Conservation (phyloP, 352 stramenopile genomes). For the Stramenopiles sp. region DNA sequence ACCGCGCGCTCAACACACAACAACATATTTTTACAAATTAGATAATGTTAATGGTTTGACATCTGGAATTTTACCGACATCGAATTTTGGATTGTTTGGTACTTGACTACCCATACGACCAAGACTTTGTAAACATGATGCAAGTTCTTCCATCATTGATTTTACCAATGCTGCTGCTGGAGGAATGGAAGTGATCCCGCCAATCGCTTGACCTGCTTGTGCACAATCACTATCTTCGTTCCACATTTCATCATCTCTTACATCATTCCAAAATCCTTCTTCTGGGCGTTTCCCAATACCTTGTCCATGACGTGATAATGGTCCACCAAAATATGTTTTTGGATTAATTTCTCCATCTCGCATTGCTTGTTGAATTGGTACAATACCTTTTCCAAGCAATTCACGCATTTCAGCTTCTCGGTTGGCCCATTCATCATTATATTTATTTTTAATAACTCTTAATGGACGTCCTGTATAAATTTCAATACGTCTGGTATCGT, state of each 20-base stretch:
- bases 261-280: not conserved
- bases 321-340: not conserved
- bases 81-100: not conserved
- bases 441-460: not conserved
- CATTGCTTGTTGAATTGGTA: not conserved
- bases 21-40: not conserved
- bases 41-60: not conserved
- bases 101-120: not conserved
- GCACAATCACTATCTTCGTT: not conserved
- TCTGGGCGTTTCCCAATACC: not conserved
- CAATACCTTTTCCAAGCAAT: not conserved
- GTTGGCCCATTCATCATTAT: not conserved
- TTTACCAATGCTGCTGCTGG: not conserved
- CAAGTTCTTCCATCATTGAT: not conserved
- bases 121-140: not conserved
- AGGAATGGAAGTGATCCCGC: not conserved
- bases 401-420: not conserved
- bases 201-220: not conserved
- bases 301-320: not conserved
- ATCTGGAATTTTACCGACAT: not conserved
- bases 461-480: not conserved
- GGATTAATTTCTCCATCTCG: not conserved
- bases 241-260: not conserved
- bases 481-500: not conserved
- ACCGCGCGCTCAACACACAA: not conserved